A percentile compares a stretch with the other conserved stretches of the same genome.
These are phyloP conservation scores for Pleurotus cornucopiae DNA, from an alignment of 768 basidiomycete genomes.

Conservation along the genomic window DNA sequence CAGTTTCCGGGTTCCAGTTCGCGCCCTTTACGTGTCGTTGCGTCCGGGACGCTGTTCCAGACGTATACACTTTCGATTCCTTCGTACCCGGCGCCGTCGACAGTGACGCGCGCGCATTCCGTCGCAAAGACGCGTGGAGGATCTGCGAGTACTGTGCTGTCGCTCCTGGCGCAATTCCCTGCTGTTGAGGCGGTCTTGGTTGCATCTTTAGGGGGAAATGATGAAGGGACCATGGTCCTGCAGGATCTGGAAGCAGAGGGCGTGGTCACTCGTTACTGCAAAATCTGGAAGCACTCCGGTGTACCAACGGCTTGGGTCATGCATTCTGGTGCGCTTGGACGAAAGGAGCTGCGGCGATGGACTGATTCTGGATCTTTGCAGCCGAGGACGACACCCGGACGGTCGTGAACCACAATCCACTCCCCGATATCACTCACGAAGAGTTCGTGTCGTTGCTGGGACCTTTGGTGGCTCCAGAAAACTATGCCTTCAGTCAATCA, in stretches of 20 bases:
- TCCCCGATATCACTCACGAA: conserved; percentile 83
- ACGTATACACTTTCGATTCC: conserved; percentile 68
- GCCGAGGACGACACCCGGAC: conserved; percentile 59
- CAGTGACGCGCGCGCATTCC: conserved; percentile 66
- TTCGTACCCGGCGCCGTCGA: conserved; percentile 51
- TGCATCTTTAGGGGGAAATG: conserved; percentile 69
- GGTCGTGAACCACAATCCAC: conserved; percentile 82
- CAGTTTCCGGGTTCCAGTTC: conserved; percentile 14
- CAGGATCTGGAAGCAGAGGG: conserved; percentile 13
- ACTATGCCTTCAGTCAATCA: conserved; percentile 43
- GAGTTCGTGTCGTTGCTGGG: conserved; percentile 79
- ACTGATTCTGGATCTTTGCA: conserved; percentile 16
- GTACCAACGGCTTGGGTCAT: conserved; percentile 83
- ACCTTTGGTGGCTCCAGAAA: conserved; percentile 79
- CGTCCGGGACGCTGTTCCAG: conserved; percentile 76
- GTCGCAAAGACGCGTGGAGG: conserved; percentile 69
- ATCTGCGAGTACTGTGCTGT: conserved; percentile 64
- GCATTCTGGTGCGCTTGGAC: conserved; percentile 53
- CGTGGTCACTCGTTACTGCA: conserved; percentile 24
- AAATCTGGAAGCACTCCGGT: conserved; percentile 65
- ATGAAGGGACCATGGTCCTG: conserved; percentile 57
- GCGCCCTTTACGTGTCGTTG: conserved; percentile 64
- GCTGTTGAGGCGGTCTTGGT: conserved; percentile 64
- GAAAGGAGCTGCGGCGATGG: neutral
- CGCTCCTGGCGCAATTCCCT: conserved; percentile 69